Conservation (phyloP, 805 yeast species). For the Pichia cabralensis region DNA sequence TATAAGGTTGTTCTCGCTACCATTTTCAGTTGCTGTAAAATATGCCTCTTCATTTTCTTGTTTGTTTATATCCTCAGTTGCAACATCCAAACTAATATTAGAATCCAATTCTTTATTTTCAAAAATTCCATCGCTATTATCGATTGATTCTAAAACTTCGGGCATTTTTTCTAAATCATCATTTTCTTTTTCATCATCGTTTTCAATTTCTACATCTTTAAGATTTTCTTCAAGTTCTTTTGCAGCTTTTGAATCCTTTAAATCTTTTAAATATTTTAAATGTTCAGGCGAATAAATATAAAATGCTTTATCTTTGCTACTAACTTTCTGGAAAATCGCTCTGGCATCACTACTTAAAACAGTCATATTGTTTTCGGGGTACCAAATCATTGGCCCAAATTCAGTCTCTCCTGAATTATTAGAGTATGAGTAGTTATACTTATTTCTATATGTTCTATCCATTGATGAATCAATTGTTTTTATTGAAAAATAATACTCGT, state of each 20-base stretch:
- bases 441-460: slow-evolving; percentile 3
- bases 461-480: slow-evolving; percentile 5
- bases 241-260: neutral
- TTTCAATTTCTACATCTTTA: neutral
- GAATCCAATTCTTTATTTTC: too few species aligned
- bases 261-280: neutral
- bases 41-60: too few species aligned
- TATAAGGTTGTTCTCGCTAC: too few species aligned
- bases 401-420: neutral
- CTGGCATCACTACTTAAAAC: slow-evolving; percentile 2
- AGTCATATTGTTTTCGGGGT: slow-evolving; percentile 4
- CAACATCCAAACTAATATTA: too few species aligned
- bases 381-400: slow-evolving; percentile 1
- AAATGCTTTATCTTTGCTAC: slow-evolving; percentile 1
- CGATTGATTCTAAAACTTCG: too few species aligned
- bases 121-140: too few species aligned
- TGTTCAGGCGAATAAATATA: slow-evolving; percentile 3
- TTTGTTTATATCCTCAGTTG: too few species aligned
- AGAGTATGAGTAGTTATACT: neutral
- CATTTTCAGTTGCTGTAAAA: too few species aligned
- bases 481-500: too few species aligned
- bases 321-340: slow-evolving; percentile 1
- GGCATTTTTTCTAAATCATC: too few species aligned
- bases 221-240: neutral
- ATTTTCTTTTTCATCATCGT: neutral